phyloP scores from a whole-genome alignment of 202 grass and related monocot genomes.

The Setaria viridis region DNA sequence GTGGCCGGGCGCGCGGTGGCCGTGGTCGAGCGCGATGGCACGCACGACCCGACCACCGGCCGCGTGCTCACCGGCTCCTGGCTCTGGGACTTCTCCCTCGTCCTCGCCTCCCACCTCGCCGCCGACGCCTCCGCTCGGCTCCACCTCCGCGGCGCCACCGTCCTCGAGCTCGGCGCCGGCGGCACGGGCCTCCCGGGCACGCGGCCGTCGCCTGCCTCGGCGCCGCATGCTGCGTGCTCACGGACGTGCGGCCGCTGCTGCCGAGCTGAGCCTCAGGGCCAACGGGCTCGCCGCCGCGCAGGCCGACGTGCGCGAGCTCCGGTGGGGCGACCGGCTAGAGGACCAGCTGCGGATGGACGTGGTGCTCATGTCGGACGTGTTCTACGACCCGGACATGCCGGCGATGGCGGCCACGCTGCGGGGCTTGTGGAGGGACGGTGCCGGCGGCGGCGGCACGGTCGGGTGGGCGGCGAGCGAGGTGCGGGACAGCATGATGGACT shows the following conservation, averaged over 20 bases:
- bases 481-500: slow-evolving; percentile 48
- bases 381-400: slow-evolving; percentile 66
- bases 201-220: slow-evolving; percentile 53
- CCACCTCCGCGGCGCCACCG: slow-evolving; percentile 49
- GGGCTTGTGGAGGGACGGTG: slow-evolving; percentile 34
- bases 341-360: slow-evolving; percentile 32
- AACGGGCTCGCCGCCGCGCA: slow-evolving; percentile 48
- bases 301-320: slow-evolving; percentile 60
- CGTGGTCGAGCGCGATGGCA: slow-evolving; percentile 54
- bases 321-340: slow-evolving; percentile 42
- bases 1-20: slow-evolving; percentile 36
- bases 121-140: not conserved
- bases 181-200: slow-evolving; percentile 65
- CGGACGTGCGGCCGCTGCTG: slow-evolving; percentile 56
- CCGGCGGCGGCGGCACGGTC: slow-evolving; percentile 7
- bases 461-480: slow-evolving; percentile 64
- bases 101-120: slow-evolving; percentile 50
- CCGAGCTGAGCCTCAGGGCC: slow-evolving; percentile 47
- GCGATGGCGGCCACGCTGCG: slow-evolving; percentile 54
- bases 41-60: slow-evolving; percentile 59
- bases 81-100: slow-evolving; percentile 75
- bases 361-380: slow-evolving; percentile 76
- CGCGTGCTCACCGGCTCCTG: slow-evolving; percentile 69
- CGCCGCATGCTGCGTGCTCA: slow-evolving; percentile 62
- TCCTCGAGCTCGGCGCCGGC: slow-evolving; percentile 75